Conservation (phyloP, 2,329 filamentous ascomycete species). For the Neurospora sp. region DNA sequence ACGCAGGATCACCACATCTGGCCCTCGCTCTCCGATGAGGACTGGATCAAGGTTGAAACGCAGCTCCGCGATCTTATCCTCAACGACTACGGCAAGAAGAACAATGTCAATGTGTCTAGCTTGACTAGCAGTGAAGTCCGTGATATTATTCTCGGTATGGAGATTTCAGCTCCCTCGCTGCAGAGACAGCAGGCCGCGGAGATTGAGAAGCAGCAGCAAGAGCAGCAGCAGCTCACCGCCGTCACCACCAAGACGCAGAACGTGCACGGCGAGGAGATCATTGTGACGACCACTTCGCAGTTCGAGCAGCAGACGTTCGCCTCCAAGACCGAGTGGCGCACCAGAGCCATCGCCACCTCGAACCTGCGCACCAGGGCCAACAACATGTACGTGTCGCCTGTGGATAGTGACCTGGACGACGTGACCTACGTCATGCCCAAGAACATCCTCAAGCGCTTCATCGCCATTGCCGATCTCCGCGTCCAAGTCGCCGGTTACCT, state of each 20-base stretch:
- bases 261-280: slow-evolving; percentile 91
- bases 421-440: slow-evolving; percentile 98
- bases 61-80: slow-evolving; percentile 90
- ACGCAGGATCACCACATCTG: slow-evolving; percentile 99
- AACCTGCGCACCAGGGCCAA: slow-evolving; percentile 90
- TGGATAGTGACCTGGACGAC: slow-evolving; percentile 83
- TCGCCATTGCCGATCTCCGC: slow-evolving; percentile 89
- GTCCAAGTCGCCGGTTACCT: slow-evolving; percentile 95
- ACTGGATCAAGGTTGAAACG: slow-evolving; percentile 99
- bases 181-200: slow-evolving; percentile 97
- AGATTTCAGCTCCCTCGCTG: slow-evolving; percentile 95
- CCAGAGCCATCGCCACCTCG: slow-evolving; percentile 88
- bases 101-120: slow-evolving; percentile 97
- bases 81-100: slow-evolving; percentile 99
- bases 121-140: slow-evolving; percentile 94
- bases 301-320: slow-evolving; percentile 97
- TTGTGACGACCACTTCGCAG: slow-evolving; percentile 94
- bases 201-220: slow-evolving; percentile 97
- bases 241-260: slow-evolving; percentile 99
- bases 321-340: slow-evolving; percentile 98
- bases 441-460: slow-evolving; percentile 97
- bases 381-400: slow-evolving; percentile 97
- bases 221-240: slow-evolving; percentile 91
- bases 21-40: slow-evolving; percentile 87
- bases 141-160: slow-evolving; percentile 98